Evolutionary conservation across 1,139 yeast genomes (phyloP), one percentile per base, ranked within the genome.

Genomic region (Lodderomyces pseudojiufengensis): DNA sequence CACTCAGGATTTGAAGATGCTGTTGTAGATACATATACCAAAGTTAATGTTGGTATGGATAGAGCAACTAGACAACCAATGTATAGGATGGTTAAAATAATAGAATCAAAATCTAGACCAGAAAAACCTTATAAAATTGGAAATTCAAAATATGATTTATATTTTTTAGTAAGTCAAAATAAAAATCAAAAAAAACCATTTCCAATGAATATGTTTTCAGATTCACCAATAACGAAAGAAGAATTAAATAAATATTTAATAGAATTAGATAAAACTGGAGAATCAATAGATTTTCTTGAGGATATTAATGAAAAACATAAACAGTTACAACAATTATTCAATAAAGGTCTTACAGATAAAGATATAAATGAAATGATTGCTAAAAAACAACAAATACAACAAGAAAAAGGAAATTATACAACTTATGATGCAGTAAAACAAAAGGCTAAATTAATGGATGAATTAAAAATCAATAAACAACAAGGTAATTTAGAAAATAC

Each of bases 11-110:
- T 92, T 57, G 79, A 75, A 37, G 79, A 76, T 15, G 72, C 76
- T 1, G 74, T 85, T 10, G 66, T 75, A 26, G 95, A 87, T 18
- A 78, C 95, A 31, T 87, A 72, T 57, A 95, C 92, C 24, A 76
- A 90, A 47, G 79, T 92, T 37, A 86, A 87, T 54, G 74, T 90
- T 41, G 96, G 95, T 4, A 54, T 66, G 29, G 84, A 83, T 50
- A 73, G 71, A 37, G 72, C 78, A 33, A 76, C 80, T 6, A 77
- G 82, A 31, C 65, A 65, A 46, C 74, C 83, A n/a, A 75, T 78
- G 42, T 92, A 92, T 59, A 73, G 97, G 49, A 75, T 90, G 76
- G 95, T 92, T 31, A 83, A 79, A 52, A 78, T 94, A 36, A 81
- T 79, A 46, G 83, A 78, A 38, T 71, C 82, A 22, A 73, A 76